Percentiles rank a stretch among this genome's conserved stretches.
These are phyloP conservation scores for Saturnispora hagleri DNA, from an alignment of 805 yeast genomes.

Conservation along the genomic window DNA sequence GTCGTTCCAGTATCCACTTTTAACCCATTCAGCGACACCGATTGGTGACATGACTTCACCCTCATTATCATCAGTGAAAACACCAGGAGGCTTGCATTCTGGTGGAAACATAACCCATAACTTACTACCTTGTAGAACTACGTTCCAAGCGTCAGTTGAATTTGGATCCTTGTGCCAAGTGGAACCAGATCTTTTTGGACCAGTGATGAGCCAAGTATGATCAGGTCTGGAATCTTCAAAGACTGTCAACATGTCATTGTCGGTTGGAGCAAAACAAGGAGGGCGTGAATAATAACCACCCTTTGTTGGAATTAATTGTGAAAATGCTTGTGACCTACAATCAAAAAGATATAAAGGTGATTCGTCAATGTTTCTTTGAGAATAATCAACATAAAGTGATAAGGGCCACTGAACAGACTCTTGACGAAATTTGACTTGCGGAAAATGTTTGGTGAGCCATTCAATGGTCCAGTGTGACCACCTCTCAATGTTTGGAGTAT, in stretches of 20 bases:
- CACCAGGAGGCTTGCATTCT: slow-evolving; percentile 71
- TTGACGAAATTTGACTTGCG: slow-evolving; percentile 61
- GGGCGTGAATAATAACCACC: slow-evolving; percentile 11
- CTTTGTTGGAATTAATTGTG: slow-evolving; percentile 27
- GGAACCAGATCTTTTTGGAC: slow-evolving; percentile 76
- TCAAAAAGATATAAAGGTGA: slow-evolving; percentile 82
- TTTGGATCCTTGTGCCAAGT: slow-evolving; percentile 93
- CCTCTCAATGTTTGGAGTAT: slow-evolving; percentile 12
- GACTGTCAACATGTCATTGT: slow-evolving; percentile 37
- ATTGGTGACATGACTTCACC: slow-evolving; percentile 87
- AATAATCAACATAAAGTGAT: slow-evolving; percentile 50
- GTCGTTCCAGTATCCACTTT: slow-evolving; percentile 73
- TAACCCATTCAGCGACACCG: slow-evolving; percentile 89
- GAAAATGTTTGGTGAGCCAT: slow-evolving; percentile 42
- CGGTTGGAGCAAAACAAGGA: slow-evolving; percentile 28
- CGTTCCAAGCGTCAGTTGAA: slow-evolving; percentile 85
- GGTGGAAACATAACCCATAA: slow-evolving; percentile 90
- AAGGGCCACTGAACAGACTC: slow-evolving; percentile 81
- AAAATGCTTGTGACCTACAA: slow-evolving; percentile 64
- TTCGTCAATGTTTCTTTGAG: slow-evolving; percentile 59
- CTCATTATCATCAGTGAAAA: slow-evolving; percentile 63
- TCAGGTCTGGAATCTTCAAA: slow-evolving; percentile 61
- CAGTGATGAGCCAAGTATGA: slow-evolving; percentile 85
- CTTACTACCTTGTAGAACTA: slow-evolving; percentile 63
- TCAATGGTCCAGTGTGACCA: slow-evolving; percentile 64